A percentile compares a stretch with the other conserved stretches of the same genome.
These are phyloP conservation scores for Lunasporangiospora selenospora DNA, from an alignment of 192 early-diverging fungal genomes.

Conservation along the genomic window DNA sequence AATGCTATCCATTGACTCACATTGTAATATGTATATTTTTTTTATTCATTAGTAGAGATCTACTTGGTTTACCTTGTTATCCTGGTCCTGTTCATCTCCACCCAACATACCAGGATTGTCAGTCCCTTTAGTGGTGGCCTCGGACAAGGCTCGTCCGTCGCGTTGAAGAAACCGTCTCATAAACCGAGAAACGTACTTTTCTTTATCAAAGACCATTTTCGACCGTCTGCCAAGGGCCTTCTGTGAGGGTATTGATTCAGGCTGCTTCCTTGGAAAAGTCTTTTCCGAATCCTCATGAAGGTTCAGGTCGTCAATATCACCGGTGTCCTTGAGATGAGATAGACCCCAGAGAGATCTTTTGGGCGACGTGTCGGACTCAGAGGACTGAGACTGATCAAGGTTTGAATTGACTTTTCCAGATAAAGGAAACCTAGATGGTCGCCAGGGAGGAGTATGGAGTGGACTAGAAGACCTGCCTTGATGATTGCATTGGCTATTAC, in stretches of 20 bases:
- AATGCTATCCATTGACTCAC: no score
- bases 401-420: neutral
- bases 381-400: slow-evolving; percentile 9
- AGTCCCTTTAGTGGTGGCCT: no score
- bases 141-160: no score
- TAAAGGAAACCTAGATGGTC: slow-evolving; percentile 30
- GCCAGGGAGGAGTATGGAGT: slow-evolving; percentile 26
- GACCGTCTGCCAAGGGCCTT: no score
- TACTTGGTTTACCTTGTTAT: slow-evolving; percentile 39
- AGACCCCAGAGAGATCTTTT: slow-evolving; percentile 25
- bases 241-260: no score
- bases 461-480: no score
- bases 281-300: no score
- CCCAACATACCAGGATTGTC: neutral
- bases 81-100: neutral
- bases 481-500: no score
- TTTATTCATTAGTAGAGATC: no score
- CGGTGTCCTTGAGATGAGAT: slow-evolving; percentile 27
- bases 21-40: no score
- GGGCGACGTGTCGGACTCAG: slow-evolving; percentile 9
- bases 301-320: neutral
- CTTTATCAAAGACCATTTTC: slow-evolving; percentile 1
- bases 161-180: slow-evolving; percentile 8
- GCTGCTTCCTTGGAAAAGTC: no score
- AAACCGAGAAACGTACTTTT: slow-evolving; percentile 18